Conservation (phyloP, 2,329 filamentous ascomycete genomes). For the Pestalotiopsis sp. region DNA sequence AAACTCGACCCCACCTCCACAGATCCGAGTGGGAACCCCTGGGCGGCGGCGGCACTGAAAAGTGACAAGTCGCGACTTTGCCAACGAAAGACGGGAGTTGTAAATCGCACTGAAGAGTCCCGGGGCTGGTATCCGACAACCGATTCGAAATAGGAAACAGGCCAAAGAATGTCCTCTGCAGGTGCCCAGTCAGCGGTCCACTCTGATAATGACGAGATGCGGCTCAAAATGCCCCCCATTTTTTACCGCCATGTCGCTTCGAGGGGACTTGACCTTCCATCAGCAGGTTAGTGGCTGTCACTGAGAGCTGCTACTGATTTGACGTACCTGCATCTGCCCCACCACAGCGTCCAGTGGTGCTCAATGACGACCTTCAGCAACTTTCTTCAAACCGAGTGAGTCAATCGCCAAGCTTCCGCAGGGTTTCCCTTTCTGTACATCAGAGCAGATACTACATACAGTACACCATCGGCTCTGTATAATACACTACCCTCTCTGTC, state of each 20-base stretch:
- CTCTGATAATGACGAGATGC: no score
- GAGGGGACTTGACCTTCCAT: not conserved
- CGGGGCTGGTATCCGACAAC: no score
- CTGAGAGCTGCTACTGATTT: not conserved
- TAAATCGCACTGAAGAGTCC: no score
- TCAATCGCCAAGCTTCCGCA: not conserved
- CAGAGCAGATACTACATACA: not conserved
- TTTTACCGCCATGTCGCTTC: not conserved
- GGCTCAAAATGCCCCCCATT: no score
- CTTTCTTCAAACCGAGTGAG: not conserved
- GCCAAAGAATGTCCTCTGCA: no score
- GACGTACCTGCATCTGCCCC: slow-evolving; percentile 19
- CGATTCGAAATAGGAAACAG: no score
- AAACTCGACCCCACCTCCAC: slow-evolving; percentile 10
- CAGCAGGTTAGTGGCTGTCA: not conserved
- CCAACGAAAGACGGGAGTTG: no score
- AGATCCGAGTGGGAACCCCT: not conserved
- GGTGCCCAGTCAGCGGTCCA: no score
- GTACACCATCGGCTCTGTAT: not conserved
- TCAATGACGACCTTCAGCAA: not conserved
- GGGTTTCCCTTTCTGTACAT: not conserved
- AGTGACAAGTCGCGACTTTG: not conserved
- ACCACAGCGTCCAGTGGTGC: slow-evolving; percentile 10
- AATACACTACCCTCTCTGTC: no score
- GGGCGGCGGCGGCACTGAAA: not conserved